phyloP scores from a whole-genome alignment of 73 alveolate species.

The Tetrahymena elliotti region DNA sequence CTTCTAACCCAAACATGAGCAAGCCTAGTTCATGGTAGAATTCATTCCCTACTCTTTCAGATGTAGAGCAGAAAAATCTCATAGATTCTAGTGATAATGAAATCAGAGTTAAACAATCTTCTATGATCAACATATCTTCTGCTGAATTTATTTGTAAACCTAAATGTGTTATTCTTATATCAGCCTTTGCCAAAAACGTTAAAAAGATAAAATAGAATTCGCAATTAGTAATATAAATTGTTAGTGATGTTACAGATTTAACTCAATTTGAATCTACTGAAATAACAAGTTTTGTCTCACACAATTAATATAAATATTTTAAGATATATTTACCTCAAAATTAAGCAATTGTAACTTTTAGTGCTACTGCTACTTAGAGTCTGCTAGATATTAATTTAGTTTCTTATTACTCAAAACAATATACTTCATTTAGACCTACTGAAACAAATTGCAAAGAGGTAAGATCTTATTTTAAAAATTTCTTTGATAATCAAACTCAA shows the following conservation, averaged over 20 bases:
- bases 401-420: background rate
- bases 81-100: background rate
- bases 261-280: background rate
- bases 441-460: background rate
- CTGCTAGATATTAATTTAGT: background rate
- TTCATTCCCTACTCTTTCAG: background rate
- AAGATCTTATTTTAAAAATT: background rate
- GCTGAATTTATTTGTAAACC: background rate
- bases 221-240: background rate
- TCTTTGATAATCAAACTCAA: background rate
- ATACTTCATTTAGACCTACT: background rate
- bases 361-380: background rate
- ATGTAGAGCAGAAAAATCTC: background rate
- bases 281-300: background rate
- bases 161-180: background rate
- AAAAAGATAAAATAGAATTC: background rate
- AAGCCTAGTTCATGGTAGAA: background rate
- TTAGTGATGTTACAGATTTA: background rate
- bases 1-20: background rate
- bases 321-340: background rate
- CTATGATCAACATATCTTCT: background rate
- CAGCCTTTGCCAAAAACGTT: background rate
- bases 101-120: background rate
- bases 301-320: background rate
- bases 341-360: background rate